Evolutionary conservation across 169 alveolate species (phyloP).

Genomic region (Cryptosporidium tyzzeri): DNA sequence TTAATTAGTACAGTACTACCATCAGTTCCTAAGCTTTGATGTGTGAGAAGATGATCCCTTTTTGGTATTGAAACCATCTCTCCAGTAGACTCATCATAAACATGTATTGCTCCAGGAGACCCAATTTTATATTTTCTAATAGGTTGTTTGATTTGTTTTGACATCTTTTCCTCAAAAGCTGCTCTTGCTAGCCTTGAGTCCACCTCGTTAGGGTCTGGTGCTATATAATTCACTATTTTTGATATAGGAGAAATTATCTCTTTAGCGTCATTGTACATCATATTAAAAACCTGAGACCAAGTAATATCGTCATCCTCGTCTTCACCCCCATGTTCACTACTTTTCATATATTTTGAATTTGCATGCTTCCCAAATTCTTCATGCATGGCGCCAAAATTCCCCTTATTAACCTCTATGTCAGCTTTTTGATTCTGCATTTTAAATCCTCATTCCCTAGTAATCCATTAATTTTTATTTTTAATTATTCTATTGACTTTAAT

Average conservation of each 20-base stretch:
- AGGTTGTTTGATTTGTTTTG: slow-evolving; percentile 16
- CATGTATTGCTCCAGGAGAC: slow-evolving; percentile 33
- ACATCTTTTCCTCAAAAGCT: slow-evolving; percentile 56
- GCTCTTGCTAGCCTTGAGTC: slow-evolving; percentile 45
- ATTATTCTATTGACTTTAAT: too few relatives aligned
- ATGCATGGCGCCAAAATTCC: slow-evolving; percentile 30
- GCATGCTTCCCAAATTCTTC: slow-evolving; percentile 26
- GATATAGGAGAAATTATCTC: slow-evolving; percentile 34
- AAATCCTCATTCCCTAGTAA: background rate
- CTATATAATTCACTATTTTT: slow-evolving; percentile 39
- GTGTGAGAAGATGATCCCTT: background rate
- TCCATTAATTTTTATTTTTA: background rate
- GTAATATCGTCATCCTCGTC: slow-evolving; percentile 62
- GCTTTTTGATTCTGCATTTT: slow-evolving; percentile 5
- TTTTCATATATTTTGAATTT: slow-evolving; percentile 35
- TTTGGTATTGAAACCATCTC: slow-evolving; percentile 27
- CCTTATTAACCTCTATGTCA: background rate
- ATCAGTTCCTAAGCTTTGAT: background rate
- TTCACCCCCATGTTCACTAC: background rate
- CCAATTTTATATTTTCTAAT: slow-evolving; percentile 52
- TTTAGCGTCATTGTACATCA: slow-evolving; percentile 69
- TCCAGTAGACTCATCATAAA: slow-evolving; percentile 24
- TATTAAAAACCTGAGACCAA: slow-evolving; percentile 60
- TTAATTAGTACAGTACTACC: background rate
- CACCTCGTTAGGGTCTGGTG: slow-evolving; percentile 63